Evolutionary conservation across 2,329 filamentous ascomycete species (phyloP), one percentile per base, ranked within the genome.

Genomic region (Phialophora tarda): DNA sequence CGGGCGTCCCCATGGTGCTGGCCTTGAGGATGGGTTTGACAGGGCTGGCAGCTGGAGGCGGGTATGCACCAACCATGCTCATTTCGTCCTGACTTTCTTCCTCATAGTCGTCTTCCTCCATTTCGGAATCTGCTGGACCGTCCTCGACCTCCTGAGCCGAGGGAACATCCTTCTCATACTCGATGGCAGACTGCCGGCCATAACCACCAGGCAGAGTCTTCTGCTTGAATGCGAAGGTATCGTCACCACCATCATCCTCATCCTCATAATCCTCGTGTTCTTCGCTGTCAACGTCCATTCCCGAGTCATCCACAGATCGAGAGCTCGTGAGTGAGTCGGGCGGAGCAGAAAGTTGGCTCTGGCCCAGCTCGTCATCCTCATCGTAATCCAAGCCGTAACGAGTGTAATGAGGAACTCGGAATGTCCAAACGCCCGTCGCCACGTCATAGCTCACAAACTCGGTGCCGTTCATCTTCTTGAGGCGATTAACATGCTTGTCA

Each of bases 381-480:
- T 93, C 91, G 60, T 91, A 92, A 70, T 94, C 90, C 62, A 98
- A 84, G 48, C 91, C 93, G 75, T 99, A 99, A 1, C 93, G 97
- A 1, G 94, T 98, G 78, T 96, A 99, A 78, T 99, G 95, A 74
- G 94, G 89, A n/a, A 99, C 95, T 10, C 84, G 88, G 81, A 99
- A 99, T 14, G 87, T 86, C 96, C 96, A 99, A 55, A 91, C 86
- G 60, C 94, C 95, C 60, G 88, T 93, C 1, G 91, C 84, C 64
- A 84, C 82, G 70, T 96, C 86, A 77, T 97, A 99, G 73, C 85
- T 84, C 73, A 93, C 83, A 73, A 97, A 98, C 3, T 88, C 87
- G 0, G 95, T 98, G 76, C 92, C 89, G 8, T 82, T 81, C 44
- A 97, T 92, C 65, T 86, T 87, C 82, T 88, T 91, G 26, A 99